Base-by-base conservation (phyloP, 2,329 filamentous ascomycete species). In the Zasmidium citrigriseum region DNA sequence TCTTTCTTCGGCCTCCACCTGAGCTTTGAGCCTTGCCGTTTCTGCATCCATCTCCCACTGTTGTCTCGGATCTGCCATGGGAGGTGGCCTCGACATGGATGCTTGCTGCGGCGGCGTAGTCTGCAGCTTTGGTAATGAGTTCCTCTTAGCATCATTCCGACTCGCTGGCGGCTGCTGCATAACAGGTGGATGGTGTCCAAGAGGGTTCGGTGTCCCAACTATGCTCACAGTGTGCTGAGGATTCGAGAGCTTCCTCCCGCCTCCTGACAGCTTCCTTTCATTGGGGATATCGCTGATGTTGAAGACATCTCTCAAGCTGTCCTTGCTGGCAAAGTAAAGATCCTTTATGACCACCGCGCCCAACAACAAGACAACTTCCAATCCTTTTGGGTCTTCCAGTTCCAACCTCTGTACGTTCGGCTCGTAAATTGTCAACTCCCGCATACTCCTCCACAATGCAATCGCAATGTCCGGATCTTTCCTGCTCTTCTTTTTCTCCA, bases 391-490 rank as follows among this genome's bases (percentile, higher is more conserved):
- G 75, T 99, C 95, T 73, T 99, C 92, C 61, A 98, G 86, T 46
- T 98, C 93, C 11, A 98, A 89, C 5, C 95, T 83, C 61, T 89
- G 88, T 70, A 98, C 81, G 71, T 98, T 98, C 4, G 93, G 90
- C 75, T 99, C 90, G 78, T 98, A 97, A 45, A 99, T 83, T 1
- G 93, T 96, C 58, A 98, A 76, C 67, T 93, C 90, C 65, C 86
- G 88, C 23, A 88, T 80, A 18, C 84, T 83, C 64, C 89, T 87
- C 80, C 93, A 96, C 67, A 98, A 83, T 2, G 91, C 92, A n/a
- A 98, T 83, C 0, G 92, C 93, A 66, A 98, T 98, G 75, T 98
- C 95, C 0, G 95, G 93, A 72, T 99, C 95, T 72, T 63, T 65
- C 46, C 63, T 59, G 34, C 58, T 60, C 90, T 93, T 78, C 65